Evolutionary conservation across 2,329 filamentous ascomycete species (phyloP), one percentile per base, ranked within the genome.

Genomic region (Epichloe coenophiala): DNA sequence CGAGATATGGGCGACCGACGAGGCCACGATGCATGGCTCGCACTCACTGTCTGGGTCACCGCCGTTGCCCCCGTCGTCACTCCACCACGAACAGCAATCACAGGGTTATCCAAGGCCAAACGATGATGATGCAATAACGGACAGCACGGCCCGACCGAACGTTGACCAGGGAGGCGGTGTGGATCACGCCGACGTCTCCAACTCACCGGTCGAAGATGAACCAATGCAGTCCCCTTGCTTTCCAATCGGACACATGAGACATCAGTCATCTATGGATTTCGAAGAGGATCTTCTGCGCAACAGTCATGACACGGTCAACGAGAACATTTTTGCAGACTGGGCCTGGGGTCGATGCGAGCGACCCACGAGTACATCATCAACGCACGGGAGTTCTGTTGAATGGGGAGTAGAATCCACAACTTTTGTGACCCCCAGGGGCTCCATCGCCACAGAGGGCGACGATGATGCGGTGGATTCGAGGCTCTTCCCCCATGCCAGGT

Each of bases 261-360:
- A 51, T n/a, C 44, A 47, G 27, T 47, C 49, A 2, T 47, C 49
- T 6, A 13, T 47, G 31, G 49, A 47, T 9, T 51, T 51, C n/a
- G 45, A 23, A 45, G 33, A 48, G 35, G 39, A 51, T 9, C 31
- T 51, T 12, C 27, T 48, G 13, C 36, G 45, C 21, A 51, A 44
- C 39, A 51, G 45, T 31, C 45, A 48, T 4, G 23, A 38, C 17
- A 35, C 45, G 1, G 40, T 48, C 19, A n/a, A 51, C 21, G 49
- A 51, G n/a, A 43, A 43, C 13, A 44, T 48, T 5, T 51, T 51
- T 43, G 45, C 39, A 5, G 49, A 51, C 13, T 51, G 39, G 49
- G 31, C 39, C 45, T 48, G 49, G 40, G 49, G 39, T 2, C 17
- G 21, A 3, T 13, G 38, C 40, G 39, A 21, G 11, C 17, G 35